Evolutionary conservation across 805 yeast species (phyloP), one percentile per base, ranked within the genome.

Genomic region (Metschnikowia koreensis): DNA sequence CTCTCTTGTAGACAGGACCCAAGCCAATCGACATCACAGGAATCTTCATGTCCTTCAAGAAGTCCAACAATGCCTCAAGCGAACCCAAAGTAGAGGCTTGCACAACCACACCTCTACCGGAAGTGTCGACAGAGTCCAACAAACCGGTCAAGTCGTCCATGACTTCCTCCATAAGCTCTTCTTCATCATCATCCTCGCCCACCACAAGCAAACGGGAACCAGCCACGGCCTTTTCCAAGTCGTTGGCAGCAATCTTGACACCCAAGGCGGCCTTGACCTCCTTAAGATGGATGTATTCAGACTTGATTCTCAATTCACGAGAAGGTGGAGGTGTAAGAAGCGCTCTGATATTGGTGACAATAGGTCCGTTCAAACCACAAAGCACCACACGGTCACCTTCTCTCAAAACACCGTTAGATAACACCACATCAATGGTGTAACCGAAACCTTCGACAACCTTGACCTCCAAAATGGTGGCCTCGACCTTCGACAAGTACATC

Each of bases 61-160:
- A 94, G 72, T 93, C 98, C 58, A 94, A 81, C 60, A 94, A 77
- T 3, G 99, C 99, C 76, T 94, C 99, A 64, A 94, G 78, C 41
- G 99, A 92, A 80, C 99, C 99, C 66, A 94, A 81, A 17, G 99
- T 94, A 6, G 97, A 91, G 1, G 99, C 97, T 76, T 94, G 99
- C 44, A 94, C 99, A 62, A 91, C 89, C 50, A 94, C 99, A 82
- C 99, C 99, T 68, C 83, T 84, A 65, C 99, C 99, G 44, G 92
- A 81, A 58, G 88, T 84, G 72, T 96, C 99, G 56, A 94, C 97
- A 56, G 96, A 87, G 69, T 92, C 97, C 62, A 94, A 80, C 61
- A 94, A 77, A 41, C 97, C 97, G 41, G 97, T 90, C 68, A 94
- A 79, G 70, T 94, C 99, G 65, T 93, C 97, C 99, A 94, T 96